Percentiles rank a stretch among this genome's conserved stretches.
These are phyloP conservation scores for Butyriboletus appendiculatus DNA, from an alignment of 1,284 basidiomycete species.

Conservation along the genomic window DNA sequence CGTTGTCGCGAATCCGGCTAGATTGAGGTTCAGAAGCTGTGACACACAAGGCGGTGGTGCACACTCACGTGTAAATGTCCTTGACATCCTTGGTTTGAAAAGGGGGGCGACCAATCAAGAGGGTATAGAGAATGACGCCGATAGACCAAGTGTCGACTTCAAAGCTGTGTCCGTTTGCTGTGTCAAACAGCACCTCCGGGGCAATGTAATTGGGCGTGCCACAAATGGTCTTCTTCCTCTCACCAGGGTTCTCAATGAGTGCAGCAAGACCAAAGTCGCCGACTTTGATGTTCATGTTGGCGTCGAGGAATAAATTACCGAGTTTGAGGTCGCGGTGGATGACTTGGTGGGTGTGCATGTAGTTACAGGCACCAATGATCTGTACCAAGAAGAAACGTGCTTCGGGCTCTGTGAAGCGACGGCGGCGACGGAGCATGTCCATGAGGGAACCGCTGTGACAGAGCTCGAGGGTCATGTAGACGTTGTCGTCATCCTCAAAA, in stretches of 20 bases:
- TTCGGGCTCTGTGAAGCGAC: slow-evolving; percentile 91
- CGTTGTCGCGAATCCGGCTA: slow-evolving; percentile 91
- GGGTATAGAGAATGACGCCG: slow-evolving; percentile 96
- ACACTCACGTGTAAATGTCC: slow-evolving; percentile 82
- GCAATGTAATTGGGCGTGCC: slow-evolving; percentile 99
- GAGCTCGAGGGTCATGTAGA: slow-evolving; percentile 96
- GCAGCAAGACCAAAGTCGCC: slow-evolving; percentile 98
- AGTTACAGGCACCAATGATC: slow-evolving; percentile 92
- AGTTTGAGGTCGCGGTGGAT: slow-evolving; percentile 97
- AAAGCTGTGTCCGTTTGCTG: slow-evolving; percentile 94
- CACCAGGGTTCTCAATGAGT: slow-evolving; percentile 93
- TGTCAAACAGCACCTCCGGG: slow-evolving; percentile 96
- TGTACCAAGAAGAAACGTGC: slow-evolving; percentile 93
- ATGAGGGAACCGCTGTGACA: slow-evolving; percentile 88
- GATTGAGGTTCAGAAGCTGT: slow-evolving; percentile 13
- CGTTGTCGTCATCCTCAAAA: slow-evolving; percentile 94
- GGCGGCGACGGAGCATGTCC: slow-evolving; percentile 89
- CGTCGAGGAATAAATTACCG: slow-evolving; percentile 93
- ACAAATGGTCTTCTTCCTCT: slow-evolving; percentile 98
- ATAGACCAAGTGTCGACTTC: slow-evolving; percentile 99
- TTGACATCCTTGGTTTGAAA: slow-evolving; percentile 99
- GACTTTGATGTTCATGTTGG: slow-evolving; percentile 93
- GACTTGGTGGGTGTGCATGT: slow-evolving; percentile 95
- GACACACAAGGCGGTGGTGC: neutral
- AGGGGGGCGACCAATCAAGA: slow-evolving; percentile 91